Evolutionary conservation across 805 yeast species (phyloP), one percentile per base, ranked within the genome.

Genomic region (Sugiyamaella lignohabitans): DNA sequence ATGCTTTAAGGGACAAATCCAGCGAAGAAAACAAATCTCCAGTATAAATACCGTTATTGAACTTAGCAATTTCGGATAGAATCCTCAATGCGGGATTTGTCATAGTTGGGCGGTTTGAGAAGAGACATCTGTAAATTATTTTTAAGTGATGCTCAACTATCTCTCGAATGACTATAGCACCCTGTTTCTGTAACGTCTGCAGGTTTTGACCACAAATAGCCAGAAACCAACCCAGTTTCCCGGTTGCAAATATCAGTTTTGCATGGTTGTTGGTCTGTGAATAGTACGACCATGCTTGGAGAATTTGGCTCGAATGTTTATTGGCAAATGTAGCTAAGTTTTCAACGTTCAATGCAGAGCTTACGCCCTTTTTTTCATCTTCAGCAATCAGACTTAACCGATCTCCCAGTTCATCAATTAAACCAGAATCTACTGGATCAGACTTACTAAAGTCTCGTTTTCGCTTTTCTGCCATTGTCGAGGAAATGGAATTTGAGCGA

Each of bases 111-210:
- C 80, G 76, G 51, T 72, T 63, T 45, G 77, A 73, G 50, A 74
- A 75, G 35, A 88, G 66, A 16, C 84, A 80, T 54, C 94, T 70
- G 63, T 84, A 85, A 2, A 88, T 66, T 5, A 79, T 73, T 55
- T 82, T 84, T 38, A 74, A 60, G 59, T 84, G 78, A 40, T 71
- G 73, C 1, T 71, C 66, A 6, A 87, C 60, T 2, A 88, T 65
- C 11, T 74, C 73, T 43, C 71, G 72, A 47, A 82, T 72, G 20
- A 81, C 59, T 5, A 65, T 65, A 43, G 62, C 57, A 11, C 70
- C 68, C 34, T 50, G 38, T 29, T 47, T 61, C 50, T 48, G 56
- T 21, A 53, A 58, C 11, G 46, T 43, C 1, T 51, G 32, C 14
- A 27, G 14, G 23, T 49, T 71, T 3, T 65, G 65, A 4, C 73